These are phyloP conservation scores for Oehlia diaphana DNA, from an alignment of 192 early-diverging fungal species.

Conservation along the genomic window DNA sequence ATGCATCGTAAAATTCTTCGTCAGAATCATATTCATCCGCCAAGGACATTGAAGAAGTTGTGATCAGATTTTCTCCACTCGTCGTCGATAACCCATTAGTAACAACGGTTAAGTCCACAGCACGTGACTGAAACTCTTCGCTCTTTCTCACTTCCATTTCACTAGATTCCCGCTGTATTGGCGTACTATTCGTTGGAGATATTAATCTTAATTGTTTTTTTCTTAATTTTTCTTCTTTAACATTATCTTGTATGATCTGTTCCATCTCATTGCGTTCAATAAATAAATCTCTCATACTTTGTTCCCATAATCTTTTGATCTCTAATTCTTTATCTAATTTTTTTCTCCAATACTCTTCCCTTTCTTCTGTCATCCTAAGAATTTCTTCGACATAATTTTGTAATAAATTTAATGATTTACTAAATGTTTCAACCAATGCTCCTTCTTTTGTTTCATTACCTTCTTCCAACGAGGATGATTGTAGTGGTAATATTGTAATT, in stretches of 20 bases:
- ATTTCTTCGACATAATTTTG: conserved; percentile 34
- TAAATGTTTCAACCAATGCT: conserved; percentile 16
- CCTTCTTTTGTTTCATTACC: neutral
- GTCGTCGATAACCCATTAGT: neutral
- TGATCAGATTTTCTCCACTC: neutral
- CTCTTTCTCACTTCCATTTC: neutral
- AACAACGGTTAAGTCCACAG: neutral
- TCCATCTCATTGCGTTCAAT: conserved; percentile 51
- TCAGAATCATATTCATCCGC: conserved; percentile 36
- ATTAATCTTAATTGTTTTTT: conserved; percentile 22
- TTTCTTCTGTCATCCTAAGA: conserved; percentile 42
- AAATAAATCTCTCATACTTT: conserved; percentile 42
- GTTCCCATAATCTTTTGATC: conserved; percentile 48
- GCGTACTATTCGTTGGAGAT: neutral
- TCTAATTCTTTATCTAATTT: conserved; percentile 48
- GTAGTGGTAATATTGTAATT: conserved; percentile 15
- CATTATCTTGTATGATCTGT: conserved; percentile 37
- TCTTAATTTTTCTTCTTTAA: conserved; percentile 36
- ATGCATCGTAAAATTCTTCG: conserved; percentile 73
- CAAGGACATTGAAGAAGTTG: neutral
- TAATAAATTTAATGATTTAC: conserved; percentile 6
- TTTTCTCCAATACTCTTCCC: conserved; percentile 46
- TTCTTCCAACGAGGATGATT: neutral
- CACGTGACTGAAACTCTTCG: neutral
- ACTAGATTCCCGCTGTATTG: neutral